Conservation (phyloP, 257 asterid species). For the Fraxinus pennsylvanica region DNA sequence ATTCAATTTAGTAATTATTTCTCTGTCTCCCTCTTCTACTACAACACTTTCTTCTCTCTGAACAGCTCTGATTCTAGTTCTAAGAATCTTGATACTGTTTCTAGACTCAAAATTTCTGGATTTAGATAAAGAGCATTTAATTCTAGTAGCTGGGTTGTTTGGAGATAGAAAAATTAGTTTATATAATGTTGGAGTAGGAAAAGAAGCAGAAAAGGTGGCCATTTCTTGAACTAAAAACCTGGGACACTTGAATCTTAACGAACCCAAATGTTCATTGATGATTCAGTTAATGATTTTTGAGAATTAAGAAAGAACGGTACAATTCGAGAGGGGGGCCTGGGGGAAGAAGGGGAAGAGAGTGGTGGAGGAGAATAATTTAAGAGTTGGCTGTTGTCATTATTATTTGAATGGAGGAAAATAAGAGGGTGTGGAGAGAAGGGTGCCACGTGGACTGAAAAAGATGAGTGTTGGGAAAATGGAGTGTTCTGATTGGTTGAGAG, state of each 20-base stretch:
- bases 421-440: constrained; percentile 37
- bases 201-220: constrained; percentile 44
- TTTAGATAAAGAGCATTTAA: constrained; percentile 38
- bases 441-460: constrained; percentile 40
- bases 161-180: constrained; percentile 46
- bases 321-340: background rate
- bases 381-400: background rate
- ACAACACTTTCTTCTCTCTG: constrained; percentile 49
- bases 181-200: constrained; percentile 35
- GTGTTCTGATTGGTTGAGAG: constrained; percentile 35
- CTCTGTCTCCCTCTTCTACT: constrained; percentile 51
- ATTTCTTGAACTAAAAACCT: constrained; percentile 23
- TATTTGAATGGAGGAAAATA: constrained; percentile 6
- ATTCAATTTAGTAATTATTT: constrained; percentile 38
- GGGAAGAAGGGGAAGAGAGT: constrained; percentile 11
- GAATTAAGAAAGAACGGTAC: constrained; percentile 14
- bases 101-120: constrained; percentile 23
- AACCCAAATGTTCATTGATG: constrained; percentile 23
- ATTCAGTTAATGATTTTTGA: background rate
- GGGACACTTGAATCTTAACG: constrained; percentile 26
- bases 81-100: constrained; percentile 23
- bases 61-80: constrained; percentile 35
- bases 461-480: constrained; percentile 15
- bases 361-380: constrained; percentile 28
- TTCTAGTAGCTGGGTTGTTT: constrained; percentile 39